A percentile compares a stretch with the other conserved stretches of the same genome.
Conservation (phyloP, 345 rosid genomes). For the Corchorus olitorius region DNA sequence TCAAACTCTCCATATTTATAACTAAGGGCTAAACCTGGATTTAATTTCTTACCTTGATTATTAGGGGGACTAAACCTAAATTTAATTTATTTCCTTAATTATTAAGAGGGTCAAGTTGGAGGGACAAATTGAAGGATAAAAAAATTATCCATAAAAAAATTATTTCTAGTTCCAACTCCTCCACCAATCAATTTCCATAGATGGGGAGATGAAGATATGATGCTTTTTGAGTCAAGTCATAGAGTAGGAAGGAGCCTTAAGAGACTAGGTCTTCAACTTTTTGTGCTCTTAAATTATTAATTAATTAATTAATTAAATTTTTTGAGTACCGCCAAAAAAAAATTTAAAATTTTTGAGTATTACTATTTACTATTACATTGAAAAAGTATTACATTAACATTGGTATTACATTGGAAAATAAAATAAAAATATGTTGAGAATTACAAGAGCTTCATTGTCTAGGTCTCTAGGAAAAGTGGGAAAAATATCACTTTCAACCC, state of each 20-base stretch:
- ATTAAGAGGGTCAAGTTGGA: no score
- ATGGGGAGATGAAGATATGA: not conserved
- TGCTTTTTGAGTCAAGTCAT: not conserved
- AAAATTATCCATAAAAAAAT: no score
- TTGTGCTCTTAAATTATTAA: not conserved
- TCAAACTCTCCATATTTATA: no score
- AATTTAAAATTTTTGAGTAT: no score
- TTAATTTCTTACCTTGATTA: no score
- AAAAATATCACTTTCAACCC: not conserved
- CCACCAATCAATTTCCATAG: not conserved
- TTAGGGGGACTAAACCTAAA: no score
- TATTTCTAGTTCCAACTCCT: no score
- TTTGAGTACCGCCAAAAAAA: no score
- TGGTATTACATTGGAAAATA: no score
- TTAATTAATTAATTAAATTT: not conserved
- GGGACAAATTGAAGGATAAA: no score
- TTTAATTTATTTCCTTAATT: no score
- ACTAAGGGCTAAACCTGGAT: no score
- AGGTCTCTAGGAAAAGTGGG: not conserved
- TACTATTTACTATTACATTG: not conserved
- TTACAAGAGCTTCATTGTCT: not conserved
- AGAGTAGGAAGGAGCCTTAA: not conserved
- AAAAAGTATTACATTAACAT: not conserved
- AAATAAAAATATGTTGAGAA: not conserved
- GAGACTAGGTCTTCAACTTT: not conserved